Evolutionary conservation across 1,284 basidiomycete genomes (phyloP).

Genomic region (Heterobasidion parviporum): DNA sequence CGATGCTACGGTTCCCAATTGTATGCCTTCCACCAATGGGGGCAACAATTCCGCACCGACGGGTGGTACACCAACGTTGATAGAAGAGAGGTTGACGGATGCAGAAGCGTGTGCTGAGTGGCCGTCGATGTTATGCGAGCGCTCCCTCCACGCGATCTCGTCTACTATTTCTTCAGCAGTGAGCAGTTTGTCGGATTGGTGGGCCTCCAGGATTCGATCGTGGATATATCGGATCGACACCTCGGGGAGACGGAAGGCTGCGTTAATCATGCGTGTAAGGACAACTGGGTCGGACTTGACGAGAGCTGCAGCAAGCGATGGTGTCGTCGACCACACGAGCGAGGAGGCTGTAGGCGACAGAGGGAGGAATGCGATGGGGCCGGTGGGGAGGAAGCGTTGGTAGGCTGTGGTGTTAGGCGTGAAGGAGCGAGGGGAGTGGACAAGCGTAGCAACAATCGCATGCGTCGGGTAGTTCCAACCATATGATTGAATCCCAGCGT

Average conservation of each 20-base stretch:
- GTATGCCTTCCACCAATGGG: conserved; percentile 67
- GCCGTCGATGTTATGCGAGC: conserved; percentile 51
- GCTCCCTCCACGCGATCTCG: conserved; percentile 65
- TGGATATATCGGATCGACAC: conserved; percentile 68
- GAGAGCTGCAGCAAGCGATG: conserved; percentile 68
- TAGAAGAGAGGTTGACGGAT: conserved; percentile 16
- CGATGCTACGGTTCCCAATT: conserved; percentile 73
- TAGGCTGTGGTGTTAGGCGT: conserved; percentile 77
- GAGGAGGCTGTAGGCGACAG: conserved; percentile 75
- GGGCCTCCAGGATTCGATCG: conserved; percentile 48
- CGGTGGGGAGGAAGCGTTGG: conserved; percentile 93
- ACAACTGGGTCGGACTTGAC: conserved; percentile 60
- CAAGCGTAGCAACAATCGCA: conserved; percentile 86
- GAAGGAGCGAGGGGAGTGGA: conserved; percentile 52
- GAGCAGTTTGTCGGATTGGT: conserved; percentile 32
- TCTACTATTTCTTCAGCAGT: conserved; percentile 37
- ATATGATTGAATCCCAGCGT: conserved; percentile 80
- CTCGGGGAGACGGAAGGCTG: conserved; percentile 84
- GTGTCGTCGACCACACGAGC: conserved; percentile 92
- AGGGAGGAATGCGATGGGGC: conserved; percentile 92
- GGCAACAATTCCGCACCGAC: conserved; percentile 61
- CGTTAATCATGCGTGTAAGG: conserved; percentile 78
- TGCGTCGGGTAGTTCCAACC: conserved; percentile 92
- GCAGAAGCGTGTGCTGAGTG: conserved; percentile 56
- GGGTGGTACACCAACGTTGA: conserved; percentile 47